A percentile compares a stretch with the other conserved stretches of the same genome.
Evolutionary conservation across 2,329 filamentous ascomycete species (phyloP).

Genomic region (Trichophyton schoenleinii): DNA sequence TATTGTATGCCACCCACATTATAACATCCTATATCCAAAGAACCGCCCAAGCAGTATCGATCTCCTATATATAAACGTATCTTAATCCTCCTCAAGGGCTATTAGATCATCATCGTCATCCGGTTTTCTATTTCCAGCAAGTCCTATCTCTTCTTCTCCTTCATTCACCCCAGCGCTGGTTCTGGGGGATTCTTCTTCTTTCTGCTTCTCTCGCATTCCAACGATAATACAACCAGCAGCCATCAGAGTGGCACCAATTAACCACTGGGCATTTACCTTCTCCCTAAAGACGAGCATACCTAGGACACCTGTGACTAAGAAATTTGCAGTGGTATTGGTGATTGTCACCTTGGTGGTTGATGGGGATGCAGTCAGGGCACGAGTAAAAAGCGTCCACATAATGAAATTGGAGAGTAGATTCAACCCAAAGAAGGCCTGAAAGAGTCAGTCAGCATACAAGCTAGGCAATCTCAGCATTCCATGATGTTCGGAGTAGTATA

Average conservation of each 20-base stretch:
- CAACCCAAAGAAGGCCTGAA: constrained; percentile 46
- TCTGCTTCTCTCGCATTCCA: constrained; percentile 43
- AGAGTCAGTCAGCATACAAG: neutral
- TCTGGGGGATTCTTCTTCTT: constrained; percentile 10
- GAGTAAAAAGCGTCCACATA: constrained; percentile 55
- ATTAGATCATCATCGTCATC: constrained; percentile 7
- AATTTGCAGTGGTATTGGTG: constrained; percentile 53
- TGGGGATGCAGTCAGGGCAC: constrained; percentile 46
- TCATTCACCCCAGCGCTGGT: constrained; percentile 5
- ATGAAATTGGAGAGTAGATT: constrained; percentile 51
- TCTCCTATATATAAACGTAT: neutral
- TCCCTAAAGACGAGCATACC: constrained; percentile 48
- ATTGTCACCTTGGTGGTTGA: constrained; percentile 52
- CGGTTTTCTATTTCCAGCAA: constrained; percentile 5
- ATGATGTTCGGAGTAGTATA: constrained; percentile 8
- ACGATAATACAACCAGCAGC: constrained; percentile 52
- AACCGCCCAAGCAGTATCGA: neutral
- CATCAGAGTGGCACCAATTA: constrained; percentile 47
- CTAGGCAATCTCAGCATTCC: neutral
- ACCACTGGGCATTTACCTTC: constrained; percentile 45
- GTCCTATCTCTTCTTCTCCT: constrained; percentile 4
- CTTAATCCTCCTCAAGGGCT: neutral
- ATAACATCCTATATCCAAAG: neutral
- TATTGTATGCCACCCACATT: neutral
- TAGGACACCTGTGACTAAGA: constrained; percentile 48